Conservation (phyloP, 805 yeast species). For the Saccharomycopsis olivae region DNA sequence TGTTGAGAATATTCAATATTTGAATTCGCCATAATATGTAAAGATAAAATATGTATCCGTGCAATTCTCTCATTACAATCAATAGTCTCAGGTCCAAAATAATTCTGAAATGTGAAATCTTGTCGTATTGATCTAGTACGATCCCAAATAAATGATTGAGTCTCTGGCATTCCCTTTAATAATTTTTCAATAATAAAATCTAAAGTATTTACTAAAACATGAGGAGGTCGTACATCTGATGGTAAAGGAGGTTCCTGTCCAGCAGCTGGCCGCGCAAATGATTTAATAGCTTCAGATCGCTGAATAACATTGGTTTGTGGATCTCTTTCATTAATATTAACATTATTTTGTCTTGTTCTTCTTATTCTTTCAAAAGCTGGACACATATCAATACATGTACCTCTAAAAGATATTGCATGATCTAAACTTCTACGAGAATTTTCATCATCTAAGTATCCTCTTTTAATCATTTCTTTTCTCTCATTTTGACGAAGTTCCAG, state of each 20-base stretch:
- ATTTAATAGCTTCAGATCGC: constrained; percentile 61
- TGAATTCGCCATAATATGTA: constrained; percentile 73
- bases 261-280: constrained; percentile 94
- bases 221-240: constrained; percentile 94
- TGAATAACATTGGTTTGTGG: constrained; percentile 45
- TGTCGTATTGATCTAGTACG: constrained; percentile 93
- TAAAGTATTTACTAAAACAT: constrained; percentile 52
- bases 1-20: constrained; percentile 75
- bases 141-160: constrained; percentile 93
- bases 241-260: constrained; percentile 98
- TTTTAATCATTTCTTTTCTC: constrained; percentile 63
- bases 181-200: constrained; percentile 59
- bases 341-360: constrained; percentile 79
- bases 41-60: constrained; percentile 68
- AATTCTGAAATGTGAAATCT: constrained; percentile 93
- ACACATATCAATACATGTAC: constrained; percentile 91
- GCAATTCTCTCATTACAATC: constrained; percentile 90
- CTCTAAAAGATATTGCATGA: constrained; percentile 81
- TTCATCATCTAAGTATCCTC: constrained; percentile 81
- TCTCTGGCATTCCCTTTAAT: constrained; percentile 60
- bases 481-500: constrained; percentile 67
- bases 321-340: constrained; percentile 66
- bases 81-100: constrained; percentile 85
- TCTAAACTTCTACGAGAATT: constrained; percentile 71
- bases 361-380: constrained; percentile 87